Conservation (phyloP, 202 grass and related monocot genomes). For the Schoenoplectus tabernaemontani region DNA sequence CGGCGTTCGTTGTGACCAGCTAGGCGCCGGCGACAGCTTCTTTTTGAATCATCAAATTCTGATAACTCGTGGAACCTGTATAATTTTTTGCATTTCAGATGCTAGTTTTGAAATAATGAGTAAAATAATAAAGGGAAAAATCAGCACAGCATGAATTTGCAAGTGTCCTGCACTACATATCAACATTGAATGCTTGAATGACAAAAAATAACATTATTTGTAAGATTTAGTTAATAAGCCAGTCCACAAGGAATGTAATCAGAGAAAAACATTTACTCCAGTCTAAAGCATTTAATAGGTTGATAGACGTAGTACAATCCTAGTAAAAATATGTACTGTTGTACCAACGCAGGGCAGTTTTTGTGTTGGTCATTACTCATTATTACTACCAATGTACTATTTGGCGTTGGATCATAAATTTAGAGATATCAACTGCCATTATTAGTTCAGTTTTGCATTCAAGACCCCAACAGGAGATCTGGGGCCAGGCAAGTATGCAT, state of each 20-base stretch:
- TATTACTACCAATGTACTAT: neutral
- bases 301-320: neutral
- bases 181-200: neutral
- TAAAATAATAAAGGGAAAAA: neutral
- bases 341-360: neutral
- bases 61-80: conserved; percentile 77
- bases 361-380: neutral
- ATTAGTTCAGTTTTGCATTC: neutral
- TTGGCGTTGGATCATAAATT: neutral
- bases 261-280: neutral
- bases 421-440: neutral
- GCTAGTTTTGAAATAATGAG: neutral
- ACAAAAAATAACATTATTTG: neutral
- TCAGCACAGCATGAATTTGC: neutral
- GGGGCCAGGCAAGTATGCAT: neutral
- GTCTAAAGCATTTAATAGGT: neutral
- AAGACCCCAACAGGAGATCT: neutral
- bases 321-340: neutral
- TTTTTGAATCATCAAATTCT: conserved; percentile 70
- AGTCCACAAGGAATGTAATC: neutral
- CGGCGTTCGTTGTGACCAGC: conserved; percentile 79
- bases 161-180: neutral
- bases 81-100: neutral
- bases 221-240: neutral
- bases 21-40: conserved; percentile 75